Base-by-base conservation (phyloP, 306 rosid species). In the Prunus armeniaca region DNA sequence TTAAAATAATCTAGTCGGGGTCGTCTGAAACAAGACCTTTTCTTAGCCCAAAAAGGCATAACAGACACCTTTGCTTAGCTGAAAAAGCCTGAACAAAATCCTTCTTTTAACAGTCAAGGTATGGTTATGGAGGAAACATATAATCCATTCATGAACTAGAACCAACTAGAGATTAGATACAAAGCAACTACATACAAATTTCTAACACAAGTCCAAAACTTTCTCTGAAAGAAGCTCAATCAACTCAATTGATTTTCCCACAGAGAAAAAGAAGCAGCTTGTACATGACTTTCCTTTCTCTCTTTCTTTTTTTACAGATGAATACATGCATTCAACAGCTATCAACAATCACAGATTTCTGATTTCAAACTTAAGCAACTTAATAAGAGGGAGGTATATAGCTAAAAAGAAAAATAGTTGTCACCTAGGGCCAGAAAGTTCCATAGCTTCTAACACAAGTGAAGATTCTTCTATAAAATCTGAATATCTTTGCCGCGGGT, bases 341-440 rank as follows among this genome's bases (percentile, higher is more conserved):
- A 87, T 89, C 76, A 83, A 86, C 89, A 71, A 65, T 38, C 47
- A 11, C 55, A 63, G 76, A 61, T 20, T 24, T 45, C 74, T 80
- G 79, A 76, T 32, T 77, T 76, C 81, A 69, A 76, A 80, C 68
- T 81, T 69, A 24, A 65, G 77, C 71, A 69, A 76, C 83, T 75
- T 72, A 43, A 61, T 52, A 66, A 75, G 55, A 65, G 28, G 50
- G 71, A 77, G 74, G 65, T 70, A 69, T 49, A 76, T 54, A 80
- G 78, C 60, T 45, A 65, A 28, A 32, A 20, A 5, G 19, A n/a
- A 85, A 75, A 79, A 82, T 73, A 75, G 45, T 61, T 56, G 80
- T 96, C 94, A 96, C 87, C 99, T 90, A 60, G 99, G 99, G 27
- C 99, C 99, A 51, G 99, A 96, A 69, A 96, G 99, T 88, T 96